Conservation (phyloP, 306 rosid species). For the Gastrolobium villosum region DNA sequence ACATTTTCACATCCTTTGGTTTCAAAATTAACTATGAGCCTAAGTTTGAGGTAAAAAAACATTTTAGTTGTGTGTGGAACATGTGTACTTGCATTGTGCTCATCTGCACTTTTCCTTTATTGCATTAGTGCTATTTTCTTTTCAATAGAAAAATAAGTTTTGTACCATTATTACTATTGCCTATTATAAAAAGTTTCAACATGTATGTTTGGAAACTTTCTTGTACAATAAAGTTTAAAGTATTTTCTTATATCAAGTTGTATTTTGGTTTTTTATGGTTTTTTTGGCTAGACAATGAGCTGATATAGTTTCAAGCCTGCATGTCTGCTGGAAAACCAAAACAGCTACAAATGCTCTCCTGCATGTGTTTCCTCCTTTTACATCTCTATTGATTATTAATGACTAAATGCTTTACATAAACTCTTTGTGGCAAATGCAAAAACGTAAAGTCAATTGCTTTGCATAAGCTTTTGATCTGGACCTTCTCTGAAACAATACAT, state of each 20-base stretch:
- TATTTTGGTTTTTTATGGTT: no score
- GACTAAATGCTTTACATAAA: background rate
- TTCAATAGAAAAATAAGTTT: background rate
- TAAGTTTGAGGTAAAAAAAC: background rate
- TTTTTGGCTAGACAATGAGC: background rate
- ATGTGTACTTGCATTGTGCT: background rate
- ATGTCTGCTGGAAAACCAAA: background rate
- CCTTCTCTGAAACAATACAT: background rate
- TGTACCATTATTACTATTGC: background rate
- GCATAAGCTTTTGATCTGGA: background rate
- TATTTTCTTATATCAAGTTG: no score
- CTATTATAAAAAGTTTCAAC: background rate
- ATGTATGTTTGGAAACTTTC: background rate
- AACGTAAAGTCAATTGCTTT: no score
- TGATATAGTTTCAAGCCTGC: background rate
- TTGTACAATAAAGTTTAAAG: no score
- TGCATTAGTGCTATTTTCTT: background rate
- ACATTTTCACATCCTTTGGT: background rate
- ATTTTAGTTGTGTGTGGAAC: background rate
- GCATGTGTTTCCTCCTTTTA: background rate
- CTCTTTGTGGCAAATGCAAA: background rate
- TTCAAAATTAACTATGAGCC: background rate
- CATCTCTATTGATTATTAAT: background rate
- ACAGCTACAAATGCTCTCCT: background rate
- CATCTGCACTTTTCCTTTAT: no score